A percentile compares a stretch with the other conserved stretches of the same genome.
phyloP scores from a whole-genome alignment of 352 stramenopile species.

The Blastocystis sp. region DNA sequence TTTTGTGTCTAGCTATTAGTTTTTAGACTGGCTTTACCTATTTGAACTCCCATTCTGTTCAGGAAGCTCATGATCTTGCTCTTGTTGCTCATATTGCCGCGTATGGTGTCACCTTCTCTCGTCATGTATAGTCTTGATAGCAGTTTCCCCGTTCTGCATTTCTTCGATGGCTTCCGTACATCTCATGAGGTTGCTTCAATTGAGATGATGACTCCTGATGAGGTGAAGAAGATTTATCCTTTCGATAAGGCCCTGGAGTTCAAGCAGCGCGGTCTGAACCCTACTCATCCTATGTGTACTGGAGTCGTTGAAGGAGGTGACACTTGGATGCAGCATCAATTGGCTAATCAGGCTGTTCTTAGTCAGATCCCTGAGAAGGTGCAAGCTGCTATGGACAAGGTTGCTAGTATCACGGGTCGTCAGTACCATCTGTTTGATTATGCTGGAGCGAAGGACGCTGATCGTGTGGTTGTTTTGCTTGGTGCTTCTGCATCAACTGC shows the following conservation, averaged over 20 bases:
- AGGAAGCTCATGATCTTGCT: conserved; percentile 79
- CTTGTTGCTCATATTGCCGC: conserved; percentile 78
- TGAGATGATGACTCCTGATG: conserved; percentile 73
- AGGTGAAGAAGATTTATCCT: conserved; percentile 73
- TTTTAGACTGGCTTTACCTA: conserved; percentile 77
- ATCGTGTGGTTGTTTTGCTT: conserved; percentile 77
- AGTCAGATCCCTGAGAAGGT: conserved; percentile 75
- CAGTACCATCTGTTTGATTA: conserved; percentile 82
- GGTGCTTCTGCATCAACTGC: conserved; percentile 74
- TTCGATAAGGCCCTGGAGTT: conserved; percentile 66
- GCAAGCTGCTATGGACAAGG: conserved; percentile 77
- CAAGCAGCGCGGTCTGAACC: conserved; percentile 68
- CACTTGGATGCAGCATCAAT: conserved; percentile 53
- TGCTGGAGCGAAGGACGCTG: conserved; percentile 75
- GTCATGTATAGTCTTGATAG: conserved; percentile 68
- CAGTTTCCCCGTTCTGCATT: conserved; percentile 77
- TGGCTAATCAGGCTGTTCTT: conserved; percentile 31
- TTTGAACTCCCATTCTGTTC: conserved; percentile 75
- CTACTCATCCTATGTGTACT: background rate
- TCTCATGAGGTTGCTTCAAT: conserved; percentile 75
- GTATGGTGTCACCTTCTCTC: background rate
- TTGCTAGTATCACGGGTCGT: conserved; percentile 77
- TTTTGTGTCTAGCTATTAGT: conserved; percentile 75
- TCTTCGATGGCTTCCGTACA: conserved; percentile 78
- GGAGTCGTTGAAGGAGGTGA: conserved; percentile 39